Base-by-base conservation (phyloP, 352 stramenopile genomes). In the Lagenidium giganteum region DNA sequence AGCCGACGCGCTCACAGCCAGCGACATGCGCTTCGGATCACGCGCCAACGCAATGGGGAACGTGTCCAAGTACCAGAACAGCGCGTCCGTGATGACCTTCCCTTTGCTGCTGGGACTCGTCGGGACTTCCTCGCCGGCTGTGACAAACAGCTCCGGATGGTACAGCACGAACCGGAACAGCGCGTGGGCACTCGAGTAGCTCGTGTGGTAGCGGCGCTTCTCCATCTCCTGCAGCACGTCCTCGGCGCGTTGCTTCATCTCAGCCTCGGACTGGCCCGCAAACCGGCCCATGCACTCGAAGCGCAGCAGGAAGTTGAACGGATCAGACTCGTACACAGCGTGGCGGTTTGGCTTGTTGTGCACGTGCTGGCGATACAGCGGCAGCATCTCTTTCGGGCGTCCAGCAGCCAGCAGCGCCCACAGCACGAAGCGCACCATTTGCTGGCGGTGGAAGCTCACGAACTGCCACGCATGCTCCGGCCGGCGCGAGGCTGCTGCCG, bases 231-330 rank as follows among this genome's bases (percentile, higher is more conserved):
- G 37, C 7, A 88, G 53, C 12, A 88, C 57, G 36, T 44, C 57
- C 41, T 78, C 56, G 18, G 84, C 43, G n/a, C 75, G 67, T 20
- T 45, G 42, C 24, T 56, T 54, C 23, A 62, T 31, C 29, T 50
- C 63, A 3, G 52, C 37, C 14, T 64, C 50, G 28, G 61, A 42
- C 39, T 77, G 61, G 27, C 60, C 47, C n/a, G 48, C 51, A 18
- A 72, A 58, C 41, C 51, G 65, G 14, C 53, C 58, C 8, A 60
- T 82, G 51, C 72, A 88, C 54, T 88, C 75, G 35, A 79, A 59
- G 33, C 61, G 57, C 54, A 88, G 27, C 22, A 88, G 31, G 22
- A 86, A 88, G 47, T 85, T 88, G 24, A 85, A 57, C 17, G 71
- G 25, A 25, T 88, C 75, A 1, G 70, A 64, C 44, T 88, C 75